A percentile compares a stretch with the other conserved stretches of the same genome.
phyloP scores from a whole-genome alignment of 139 green algal species.

The Spirogloea muscicola region DNA sequence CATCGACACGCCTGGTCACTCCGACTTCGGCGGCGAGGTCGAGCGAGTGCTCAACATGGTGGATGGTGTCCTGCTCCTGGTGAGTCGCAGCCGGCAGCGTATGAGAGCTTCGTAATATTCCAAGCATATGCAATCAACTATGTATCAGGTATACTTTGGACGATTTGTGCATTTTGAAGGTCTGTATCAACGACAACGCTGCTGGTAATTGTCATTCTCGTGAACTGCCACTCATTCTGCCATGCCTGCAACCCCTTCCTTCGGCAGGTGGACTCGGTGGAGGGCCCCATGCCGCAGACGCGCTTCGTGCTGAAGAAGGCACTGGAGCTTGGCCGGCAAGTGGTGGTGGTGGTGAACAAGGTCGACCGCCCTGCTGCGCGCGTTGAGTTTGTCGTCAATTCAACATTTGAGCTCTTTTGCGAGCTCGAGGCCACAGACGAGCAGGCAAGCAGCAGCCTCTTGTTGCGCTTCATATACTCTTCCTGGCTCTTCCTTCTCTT shows the following conservation, averaged over 20 bases:
- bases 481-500: not conserved
- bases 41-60: conserved; percentile 99
- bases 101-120: too few relatives aligned
- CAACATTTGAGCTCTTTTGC: conserved; percentile 94
- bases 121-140: too few relatives aligned
- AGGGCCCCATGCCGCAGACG: conserved; percentile 92
- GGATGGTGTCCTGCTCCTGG: conserved; percentile 94
- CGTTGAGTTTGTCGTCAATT: conserved; percentile 54
- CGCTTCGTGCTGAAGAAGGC: conserved; percentile 98
- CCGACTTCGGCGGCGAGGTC: conserved; percentile 98
- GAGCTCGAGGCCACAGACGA: conserved; percentile 91
- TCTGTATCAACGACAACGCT: not conserved
- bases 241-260: not conserved
- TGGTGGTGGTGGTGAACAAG: conserved; percentile 99
- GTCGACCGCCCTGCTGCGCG: conserved; percentile 70
- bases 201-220: not conserved
- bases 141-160: too few relatives aligned
- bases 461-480: not conserved
- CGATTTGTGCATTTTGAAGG: not conserved
- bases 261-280: conserved; percentile 81
- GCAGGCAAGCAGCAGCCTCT: conserved; percentile 55
- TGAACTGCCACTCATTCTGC: conserved; percentile 1
- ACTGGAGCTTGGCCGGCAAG: conserved; percentile 87
- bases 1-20: conserved; percentile 98
- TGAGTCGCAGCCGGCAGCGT: too few relatives aligned